Percentiles rank a stretch among this genome's conserved stretches.
Conservation (phyloP, 768 basidiomycete species). For the Gyrodon lividus region DNA sequence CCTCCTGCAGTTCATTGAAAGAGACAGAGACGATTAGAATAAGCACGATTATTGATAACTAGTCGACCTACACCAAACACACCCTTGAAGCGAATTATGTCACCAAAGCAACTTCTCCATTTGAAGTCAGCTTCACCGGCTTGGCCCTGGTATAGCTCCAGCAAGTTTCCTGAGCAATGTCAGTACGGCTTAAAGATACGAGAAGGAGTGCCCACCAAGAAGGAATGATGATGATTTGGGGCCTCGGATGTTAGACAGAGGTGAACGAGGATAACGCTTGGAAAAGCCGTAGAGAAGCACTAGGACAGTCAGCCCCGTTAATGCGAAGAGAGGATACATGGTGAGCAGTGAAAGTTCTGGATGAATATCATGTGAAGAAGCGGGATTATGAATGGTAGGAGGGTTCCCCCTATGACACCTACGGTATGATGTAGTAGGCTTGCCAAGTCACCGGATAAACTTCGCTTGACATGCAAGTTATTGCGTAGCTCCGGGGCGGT, state of each 20-base stretch:
- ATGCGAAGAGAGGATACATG: slow-evolving; percentile 10
- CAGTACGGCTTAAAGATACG: neutral
- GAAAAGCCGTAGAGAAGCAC: slow-evolving; percentile 1
- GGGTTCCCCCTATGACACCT: slow-evolving; percentile 6
- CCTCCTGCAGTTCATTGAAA: slow-evolving; percentile 32
- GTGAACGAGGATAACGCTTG: neutral
- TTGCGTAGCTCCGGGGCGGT: no score
- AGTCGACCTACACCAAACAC: slow-evolving; percentile 8
- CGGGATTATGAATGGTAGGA: slow-evolving; percentile 3
- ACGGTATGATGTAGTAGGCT: neutral
- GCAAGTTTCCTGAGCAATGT: slow-evolving; percentile 6
- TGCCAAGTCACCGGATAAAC: slow-evolving; percentile 5
- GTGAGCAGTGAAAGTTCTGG: neutral
- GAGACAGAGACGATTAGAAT: neutral
- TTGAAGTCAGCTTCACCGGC: slow-evolving; percentile 16
- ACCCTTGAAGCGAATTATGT: slow-evolving; percentile 14
- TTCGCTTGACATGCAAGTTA: no score
- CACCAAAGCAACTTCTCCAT: slow-evolving; percentile 18
- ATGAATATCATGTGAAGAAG: neutral
- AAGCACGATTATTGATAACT: neutral
- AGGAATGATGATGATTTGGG: neutral
- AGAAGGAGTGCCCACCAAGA: neutral
- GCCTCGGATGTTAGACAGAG: slow-evolving; percentile 1
- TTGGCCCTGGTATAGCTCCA: slow-evolving; percentile 13
- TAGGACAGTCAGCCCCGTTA: slow-evolving; percentile 1